A percentile compares a stretch with the other conserved stretches of the same genome.
phyloP scores from a whole-genome alignment of 2,329 filamentous ascomycete genomes.

The Apiospora saccharicola region DNA sequence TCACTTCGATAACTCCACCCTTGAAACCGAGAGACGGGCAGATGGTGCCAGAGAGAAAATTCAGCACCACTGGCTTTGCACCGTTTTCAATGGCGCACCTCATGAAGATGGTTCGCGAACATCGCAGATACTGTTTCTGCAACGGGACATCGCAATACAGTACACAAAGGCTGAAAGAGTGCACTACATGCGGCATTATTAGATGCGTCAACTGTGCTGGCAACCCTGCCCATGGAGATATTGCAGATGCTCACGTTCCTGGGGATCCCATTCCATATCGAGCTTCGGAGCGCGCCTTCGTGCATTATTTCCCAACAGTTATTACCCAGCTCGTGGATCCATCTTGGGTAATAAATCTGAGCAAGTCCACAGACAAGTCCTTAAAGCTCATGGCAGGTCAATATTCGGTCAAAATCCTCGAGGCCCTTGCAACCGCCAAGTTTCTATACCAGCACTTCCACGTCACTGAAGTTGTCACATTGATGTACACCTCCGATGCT shows the following conservation, averaged over 20 bases:
- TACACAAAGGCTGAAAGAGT: conserved; percentile 37
- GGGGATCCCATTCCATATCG: neutral
- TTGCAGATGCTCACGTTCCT: neutral
- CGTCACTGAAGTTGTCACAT: conserved; percentile 38
- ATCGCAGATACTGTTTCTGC: conserved; percentile 47
- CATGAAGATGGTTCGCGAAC: conserved; percentile 27
- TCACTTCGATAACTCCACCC: neutral
- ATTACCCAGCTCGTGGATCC: neutral
- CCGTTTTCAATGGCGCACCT: conserved; percentile 28
- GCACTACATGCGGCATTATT: conserved; percentile 44
- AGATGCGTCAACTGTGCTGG: conserved; percentile 48
- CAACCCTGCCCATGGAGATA: conserved; percentile 47
- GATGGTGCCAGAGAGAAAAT: neutral
- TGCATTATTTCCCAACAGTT: conserved; percentile 15
- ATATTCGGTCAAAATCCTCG: neutral
- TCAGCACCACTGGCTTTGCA: neutral
- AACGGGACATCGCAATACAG: conserved; percentile 43
- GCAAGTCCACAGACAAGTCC: neutral
- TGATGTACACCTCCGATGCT: conserved; percentile 35
- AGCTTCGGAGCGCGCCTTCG: neutral
- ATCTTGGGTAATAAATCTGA: neutral
- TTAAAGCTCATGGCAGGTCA: neutral
- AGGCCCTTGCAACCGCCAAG: conserved; percentile 15
- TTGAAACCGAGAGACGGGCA: neutral
- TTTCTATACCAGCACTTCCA: conserved; percentile 37